Percentiles rank a stretch among this genome's conserved stretches.
These are phyloP conservation scores for Medakamo hakoo DNA, from an alignment of 139 green algal species.

Conservation along the genomic window DNA sequence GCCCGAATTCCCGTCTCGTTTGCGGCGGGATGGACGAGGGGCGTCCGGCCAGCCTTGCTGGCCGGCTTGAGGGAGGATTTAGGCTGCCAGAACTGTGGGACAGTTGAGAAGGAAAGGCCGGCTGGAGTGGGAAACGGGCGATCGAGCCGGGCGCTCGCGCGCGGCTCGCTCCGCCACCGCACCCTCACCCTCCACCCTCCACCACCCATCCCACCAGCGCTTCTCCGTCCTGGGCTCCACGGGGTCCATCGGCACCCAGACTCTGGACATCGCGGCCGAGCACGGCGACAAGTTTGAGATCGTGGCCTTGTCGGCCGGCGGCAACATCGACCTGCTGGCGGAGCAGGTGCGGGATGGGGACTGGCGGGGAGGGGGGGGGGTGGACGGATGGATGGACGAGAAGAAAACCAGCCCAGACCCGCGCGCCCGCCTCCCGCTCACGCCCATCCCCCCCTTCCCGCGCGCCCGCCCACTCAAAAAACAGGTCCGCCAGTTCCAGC, in stretches of 20 bases:
- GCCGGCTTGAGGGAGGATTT: background rate
- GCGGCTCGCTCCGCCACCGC: background rate
- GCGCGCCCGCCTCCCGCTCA: background rate
- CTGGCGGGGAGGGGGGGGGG: no score
- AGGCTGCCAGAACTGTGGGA: background rate
- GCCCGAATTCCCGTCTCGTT: background rate
- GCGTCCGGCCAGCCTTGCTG: background rate
- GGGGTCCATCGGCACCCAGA: slow-evolving; percentile 98
- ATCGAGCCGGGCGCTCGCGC: background rate
- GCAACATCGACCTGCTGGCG: slow-evolving; percentile 83
- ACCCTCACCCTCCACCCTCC: background rate
- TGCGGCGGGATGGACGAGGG: background rate
- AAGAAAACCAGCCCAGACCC: no score
- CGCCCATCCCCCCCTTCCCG: background rate
- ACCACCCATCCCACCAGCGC: slow-evolving; percentile 37
- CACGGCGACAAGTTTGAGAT: slow-evolving; percentile 82
- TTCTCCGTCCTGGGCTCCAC: slow-evolving; percentile 87
- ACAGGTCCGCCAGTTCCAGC: slow-evolving; percentile 62
- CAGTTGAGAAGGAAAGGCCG: background rate
- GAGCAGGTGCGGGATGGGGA: slow-evolving; percentile 43
- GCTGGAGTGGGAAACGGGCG: background rate
- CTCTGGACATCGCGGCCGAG: slow-evolving; percentile 93
- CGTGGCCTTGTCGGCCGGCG: slow-evolving; percentile 78
- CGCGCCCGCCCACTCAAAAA: no score
- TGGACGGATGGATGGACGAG: no score